phyloP scores from a whole-genome alignment of 352 stramenopile genomes.

The Pythium periplocum region DNA sequence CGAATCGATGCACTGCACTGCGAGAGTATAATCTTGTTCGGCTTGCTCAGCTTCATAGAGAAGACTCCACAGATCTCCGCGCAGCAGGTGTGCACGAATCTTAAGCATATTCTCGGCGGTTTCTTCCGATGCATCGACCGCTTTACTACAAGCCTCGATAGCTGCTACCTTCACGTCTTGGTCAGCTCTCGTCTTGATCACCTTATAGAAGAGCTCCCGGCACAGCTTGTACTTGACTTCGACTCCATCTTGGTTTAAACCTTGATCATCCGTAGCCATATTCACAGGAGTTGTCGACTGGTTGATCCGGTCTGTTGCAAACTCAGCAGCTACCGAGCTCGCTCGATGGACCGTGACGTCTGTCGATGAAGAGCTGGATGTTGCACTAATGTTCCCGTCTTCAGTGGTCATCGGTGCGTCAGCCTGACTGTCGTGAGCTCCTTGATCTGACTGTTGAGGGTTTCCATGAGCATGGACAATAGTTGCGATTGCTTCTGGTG shows the following conservation, averaged over 20 bases:
- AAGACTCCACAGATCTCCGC: slow-evolving; percentile 49
- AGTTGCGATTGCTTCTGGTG: no score
- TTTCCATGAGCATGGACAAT: no score
- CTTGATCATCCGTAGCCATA: background rate
- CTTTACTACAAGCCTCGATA: slow-evolving; percentile 37
- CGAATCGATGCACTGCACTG: background rate
- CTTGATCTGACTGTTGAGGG: no score
- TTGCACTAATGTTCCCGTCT: no score
- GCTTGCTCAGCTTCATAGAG: slow-evolving; percentile 32
- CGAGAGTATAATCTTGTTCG: slow-evolving; percentile 31
- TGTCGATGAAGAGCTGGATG: no score
- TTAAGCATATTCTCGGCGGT: slow-evolving; percentile 13
- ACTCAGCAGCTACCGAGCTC: no score
- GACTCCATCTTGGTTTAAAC: slow-evolving; percentile 3
- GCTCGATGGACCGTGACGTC: no score
- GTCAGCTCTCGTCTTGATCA: slow-evolving; percentile 43
- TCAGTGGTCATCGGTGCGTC: no score
- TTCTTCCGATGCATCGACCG: slow-evolving; percentile 26
- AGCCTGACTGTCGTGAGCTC: no score
- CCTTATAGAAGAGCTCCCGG: slow-evolving; percentile 26
- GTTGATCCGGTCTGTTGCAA: no score
- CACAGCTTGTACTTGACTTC: slow-evolving; percentile 33
- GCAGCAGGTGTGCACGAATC: slow-evolving; percentile 38
- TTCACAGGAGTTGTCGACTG: background rate
- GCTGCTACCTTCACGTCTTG: slow-evolving; percentile 26